phyloP scores from a whole-genome alignment of 345 rosid species.

The Erodium maritimum region DNA sequence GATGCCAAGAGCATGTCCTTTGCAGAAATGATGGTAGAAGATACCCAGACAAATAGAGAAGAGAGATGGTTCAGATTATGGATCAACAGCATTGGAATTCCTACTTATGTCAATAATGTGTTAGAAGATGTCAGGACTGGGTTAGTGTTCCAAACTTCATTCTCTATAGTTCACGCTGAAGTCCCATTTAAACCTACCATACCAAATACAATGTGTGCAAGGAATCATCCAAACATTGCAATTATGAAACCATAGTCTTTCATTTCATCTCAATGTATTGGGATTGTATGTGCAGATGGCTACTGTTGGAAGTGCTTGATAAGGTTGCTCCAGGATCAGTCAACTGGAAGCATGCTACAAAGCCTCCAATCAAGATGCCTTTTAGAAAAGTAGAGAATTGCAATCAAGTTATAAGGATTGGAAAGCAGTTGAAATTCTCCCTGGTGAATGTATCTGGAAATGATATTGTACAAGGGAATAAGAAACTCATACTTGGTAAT shows the following conservation, averaged over 20 bases:
- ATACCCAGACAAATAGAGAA: conserved; percentile 68
- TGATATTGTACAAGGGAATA: conserved; percentile 89
- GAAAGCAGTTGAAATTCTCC: conserved; percentile 65
- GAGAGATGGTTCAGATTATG: conserved; percentile 88
- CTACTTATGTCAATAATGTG: conserved; percentile 64
- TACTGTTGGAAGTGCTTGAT: conserved; percentile 85
- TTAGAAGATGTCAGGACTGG: conserved; percentile 91
- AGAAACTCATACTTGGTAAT: conserved; percentile 89
- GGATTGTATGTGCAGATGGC: conserved; percentile 45
- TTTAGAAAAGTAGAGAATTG: conserved; percentile 92
- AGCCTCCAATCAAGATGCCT: conserved; percentile 93
- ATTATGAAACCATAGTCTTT: no score
- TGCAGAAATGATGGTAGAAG: conserved; percentile 92
- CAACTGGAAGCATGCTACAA: conserved; percentile 86
- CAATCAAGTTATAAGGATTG: conserved; percentile 80
- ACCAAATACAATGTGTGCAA: background rate
- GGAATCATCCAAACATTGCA: background rate
- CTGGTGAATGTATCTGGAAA: conserved; percentile 83
- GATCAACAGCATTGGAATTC: conserved; percentile 85
- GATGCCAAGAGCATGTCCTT: conserved; percentile 58
- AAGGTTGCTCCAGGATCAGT: conserved; percentile 73
- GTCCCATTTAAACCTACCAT: background rate
- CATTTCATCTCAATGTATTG: background rate
- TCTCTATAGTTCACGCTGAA: background rate
- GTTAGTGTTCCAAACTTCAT: conserved; percentile 23